Evolutionary conservation across 2,329 filamentous ascomycete genomes (phyloP).

Genomic region (Sporothrix luriei): DNA sequence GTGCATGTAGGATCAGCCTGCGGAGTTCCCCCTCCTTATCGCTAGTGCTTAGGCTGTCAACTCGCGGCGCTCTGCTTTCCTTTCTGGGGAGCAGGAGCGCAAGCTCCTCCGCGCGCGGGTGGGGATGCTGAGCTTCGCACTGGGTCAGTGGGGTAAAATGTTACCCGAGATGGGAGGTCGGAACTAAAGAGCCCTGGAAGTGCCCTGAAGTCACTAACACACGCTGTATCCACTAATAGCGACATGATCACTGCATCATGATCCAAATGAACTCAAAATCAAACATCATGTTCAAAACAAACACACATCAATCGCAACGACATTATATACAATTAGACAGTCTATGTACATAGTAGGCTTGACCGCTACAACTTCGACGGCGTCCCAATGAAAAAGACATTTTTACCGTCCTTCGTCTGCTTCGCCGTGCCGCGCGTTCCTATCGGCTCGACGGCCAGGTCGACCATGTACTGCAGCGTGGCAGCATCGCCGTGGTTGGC

Average conservation of each 20-base stretch:
- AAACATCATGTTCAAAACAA: neutral
- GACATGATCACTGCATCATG: neutral
- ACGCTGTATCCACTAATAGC: neutral
- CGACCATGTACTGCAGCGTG: constrained; percentile 24
- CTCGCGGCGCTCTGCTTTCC: constrained; percentile 17
- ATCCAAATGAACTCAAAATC: neutral
- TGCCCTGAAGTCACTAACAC: neutral
- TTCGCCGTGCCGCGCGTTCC: constrained; percentile 11
- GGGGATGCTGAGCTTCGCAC: neutral
- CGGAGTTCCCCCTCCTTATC: neutral
- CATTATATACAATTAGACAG: constrained; percentile 11
- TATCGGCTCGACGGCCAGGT: constrained; percentile 25
- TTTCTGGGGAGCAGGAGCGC: constrained; percentile 1
- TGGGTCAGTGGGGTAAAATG: neutral
- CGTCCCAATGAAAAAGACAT: constrained; percentile 24
- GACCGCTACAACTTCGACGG: constrained; percentile 19
- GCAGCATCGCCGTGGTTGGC: constrained; percentile 27
- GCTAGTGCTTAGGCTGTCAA: constrained; percentile 25
- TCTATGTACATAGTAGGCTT: neutral
- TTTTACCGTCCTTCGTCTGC: constrained; percentile 28
- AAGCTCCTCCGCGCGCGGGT: neutral
- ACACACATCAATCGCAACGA: neutral
- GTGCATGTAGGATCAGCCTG: no score
- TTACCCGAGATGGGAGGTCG: no score
- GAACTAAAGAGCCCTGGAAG: no score